A percentile compares a stretch with the other conserved stretches of the same genome.
phyloP scores from a whole-genome alignment of 2,329 filamentous ascomycete species.

The Xylariales sp. region DNA sequence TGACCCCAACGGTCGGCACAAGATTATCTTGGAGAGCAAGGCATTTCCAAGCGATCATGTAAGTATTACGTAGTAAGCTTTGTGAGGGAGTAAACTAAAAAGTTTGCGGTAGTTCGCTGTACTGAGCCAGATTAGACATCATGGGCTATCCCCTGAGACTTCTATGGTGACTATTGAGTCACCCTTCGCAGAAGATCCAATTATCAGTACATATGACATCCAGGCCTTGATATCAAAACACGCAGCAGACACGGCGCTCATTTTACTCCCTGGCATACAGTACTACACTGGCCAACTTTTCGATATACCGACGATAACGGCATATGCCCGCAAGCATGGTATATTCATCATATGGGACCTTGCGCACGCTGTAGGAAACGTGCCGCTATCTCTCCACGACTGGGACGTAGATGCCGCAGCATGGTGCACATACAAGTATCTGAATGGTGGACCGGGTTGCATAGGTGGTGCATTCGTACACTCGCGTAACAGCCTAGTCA shows the following conservation, averaged over 20 bases:
- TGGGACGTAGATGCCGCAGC: conserved; percentile 83
- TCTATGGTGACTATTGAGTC: conserved; percentile 77
- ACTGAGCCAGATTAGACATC: conserved; percentile 78
- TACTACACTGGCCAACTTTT: conserved; percentile 85
- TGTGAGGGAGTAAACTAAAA: conserved; percentile 26
- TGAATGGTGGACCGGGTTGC: conserved; percentile 79
- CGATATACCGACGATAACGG: conserved; percentile 78
- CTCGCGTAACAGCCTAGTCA: conserved; percentile 66
- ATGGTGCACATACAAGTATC: conserved; percentile 88
- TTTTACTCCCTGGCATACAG: conserved; percentile 82
- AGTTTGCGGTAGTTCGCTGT: conserved; percentile 71
- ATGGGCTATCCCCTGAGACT: conserved; percentile 71
- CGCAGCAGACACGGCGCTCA: conserved; percentile 72
- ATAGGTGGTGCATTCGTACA: conserved; percentile 82
- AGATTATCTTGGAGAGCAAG: conserved; percentile 83
- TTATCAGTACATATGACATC: conserved; percentile 74
- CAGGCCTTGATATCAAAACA: conserved; percentile 74
- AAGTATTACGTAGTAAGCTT: conserved; percentile 48
- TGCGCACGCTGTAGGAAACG: conserved; percentile 82
- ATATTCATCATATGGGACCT: conserved; percentile 84
- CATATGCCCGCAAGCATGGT: conserved; percentile 72
- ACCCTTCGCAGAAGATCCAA: conserved; percentile 58
- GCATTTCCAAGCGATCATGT: conserved; percentile 87
- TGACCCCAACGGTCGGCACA: conserved; percentile 67
- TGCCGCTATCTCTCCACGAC: conserved; percentile 76